Evolutionary conservation across 352 stramenopile genomes (phyloP), one percentile per base, ranked within the genome.

Genomic region (Phytophthora europaea): DNA sequence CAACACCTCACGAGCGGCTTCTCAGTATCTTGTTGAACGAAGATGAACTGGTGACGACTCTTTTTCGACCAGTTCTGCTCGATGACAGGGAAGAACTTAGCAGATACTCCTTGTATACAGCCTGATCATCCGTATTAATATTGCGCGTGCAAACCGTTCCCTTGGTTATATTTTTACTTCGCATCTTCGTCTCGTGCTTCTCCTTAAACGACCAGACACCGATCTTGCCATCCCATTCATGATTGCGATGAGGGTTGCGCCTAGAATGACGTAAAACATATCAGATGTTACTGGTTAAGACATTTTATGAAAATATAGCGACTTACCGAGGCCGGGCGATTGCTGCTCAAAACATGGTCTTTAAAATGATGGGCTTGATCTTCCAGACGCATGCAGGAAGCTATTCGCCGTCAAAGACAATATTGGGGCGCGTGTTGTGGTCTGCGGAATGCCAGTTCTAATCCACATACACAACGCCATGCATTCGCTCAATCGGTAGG

Each of bases 1-100:
- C n/a, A n/a, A n/a, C n/a, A n/a, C n/a, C 16, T 15, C 8, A 70
- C 23, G 53, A 79, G 70, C 1, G 59, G 61, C 9, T 56, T 69
- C 0, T 62, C 65, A 12, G 79, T 81, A 50, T 81, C 75, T 48
- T 79, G 70, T 31, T 79, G 70, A 15, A 78, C 62, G 12, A 40
- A 51, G 28, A 75, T 78, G 18, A 54, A 34, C 16, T 60, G 26
- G 23, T 54, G 31, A 23, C 47, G 67, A 43, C 15, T 8, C 9
- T 58, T 45, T 6, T 34, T 52, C 12, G 60, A 56, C 56, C 71
- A 75, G 18, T 67, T 48, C 3, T 40, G 50, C 61, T 81, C 75
- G 54, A 76, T 81, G 0, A 70, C 60, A n/a, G 74, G 69, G 36
- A 78, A 58, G 3, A 60, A 18, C 45, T 65, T 55, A 16, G 7